Percentiles rank a stretch among this genome's conserved stretches.
Evolutionary conservation across 2,329 filamentous ascomycete species (phyloP).

Genomic region (Aspergillus melleus): DNA sequence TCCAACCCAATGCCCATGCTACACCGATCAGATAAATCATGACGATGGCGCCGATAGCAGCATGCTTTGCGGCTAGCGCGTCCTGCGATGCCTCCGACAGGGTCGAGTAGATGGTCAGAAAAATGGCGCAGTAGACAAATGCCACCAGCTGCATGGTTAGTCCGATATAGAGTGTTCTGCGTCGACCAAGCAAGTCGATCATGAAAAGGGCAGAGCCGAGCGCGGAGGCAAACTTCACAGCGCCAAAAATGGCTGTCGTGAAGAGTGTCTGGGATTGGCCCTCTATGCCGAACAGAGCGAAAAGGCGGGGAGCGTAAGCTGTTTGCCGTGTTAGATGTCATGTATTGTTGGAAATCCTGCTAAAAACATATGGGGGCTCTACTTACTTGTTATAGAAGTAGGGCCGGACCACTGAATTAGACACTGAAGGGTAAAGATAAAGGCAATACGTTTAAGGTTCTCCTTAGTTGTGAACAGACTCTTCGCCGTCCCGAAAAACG

Average conservation of each 20-base stretch:
- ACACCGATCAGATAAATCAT: constrained; percentile 48
- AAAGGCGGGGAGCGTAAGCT: constrained; percentile 68
- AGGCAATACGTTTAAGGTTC: background rate
- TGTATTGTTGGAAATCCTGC: no score
- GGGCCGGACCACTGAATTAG: constrained; percentile 72
- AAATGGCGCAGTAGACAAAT: constrained; percentile 58
- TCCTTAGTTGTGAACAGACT: background rate
- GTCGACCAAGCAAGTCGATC: constrained; percentile 73
- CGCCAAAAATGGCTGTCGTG: constrained; percentile 70
- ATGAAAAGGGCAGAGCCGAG: constrained; percentile 71
- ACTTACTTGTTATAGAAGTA: constrained; percentile 64
- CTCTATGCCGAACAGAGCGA: constrained; percentile 67
- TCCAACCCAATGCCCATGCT: constrained; percentile 51
- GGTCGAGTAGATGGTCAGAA: constrained; percentile 37
- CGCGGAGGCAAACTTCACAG: constrained; percentile 68
- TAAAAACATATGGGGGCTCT: background rate
- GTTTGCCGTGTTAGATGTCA: background rate
- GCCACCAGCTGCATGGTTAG: constrained; percentile 50
- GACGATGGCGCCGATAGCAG: constrained; percentile 39
- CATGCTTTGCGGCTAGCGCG: constrained; percentile 2
- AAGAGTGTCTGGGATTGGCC: constrained; percentile 68
- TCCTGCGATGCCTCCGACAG: constrained; percentile 9
- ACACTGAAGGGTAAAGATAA: constrained; percentile 58
- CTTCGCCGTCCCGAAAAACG: background rate
- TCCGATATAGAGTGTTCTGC: constrained; percentile 53